Evolutionary conservation across 768 basidiomycete species (phyloP), one percentile per base, ranked within the genome.

Genomic region (Hypholoma fasciculare): DNA sequence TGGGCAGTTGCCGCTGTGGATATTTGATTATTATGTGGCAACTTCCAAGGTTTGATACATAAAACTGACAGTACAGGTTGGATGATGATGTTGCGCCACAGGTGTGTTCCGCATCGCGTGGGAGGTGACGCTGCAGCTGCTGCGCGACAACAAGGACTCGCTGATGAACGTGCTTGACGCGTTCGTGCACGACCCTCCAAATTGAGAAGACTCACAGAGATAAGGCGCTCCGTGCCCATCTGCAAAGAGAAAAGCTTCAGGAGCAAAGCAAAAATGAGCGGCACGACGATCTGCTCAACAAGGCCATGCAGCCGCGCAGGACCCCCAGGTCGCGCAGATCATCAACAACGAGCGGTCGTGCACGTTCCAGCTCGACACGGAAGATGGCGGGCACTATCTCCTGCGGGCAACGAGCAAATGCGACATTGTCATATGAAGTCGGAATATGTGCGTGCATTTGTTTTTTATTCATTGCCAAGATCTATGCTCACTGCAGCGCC

Each of bases 171-270:
- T n/a, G n/a, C n/a, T n/a, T n/a, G n/a, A n/a, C n/a, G n/a, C n/a
- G n/a, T n/a, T n/a, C n/a, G n/a, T n/a, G n/a, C n/a, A n/a, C n/a
- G n/a, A n/a, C 78, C 2, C 65, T 78, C 19, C 92, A 95, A 70
- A 80, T 88, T 56, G 93, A 95, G 68, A 95, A 94, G 77, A 85
- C 82, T 70, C 85, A 89, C 47, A 82, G 92, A 27, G 92, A 95
- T 72, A 84, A 81, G 62, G 78, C 82, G 60, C 67, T 90, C 54
- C 86, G 88, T 19, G 81, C 85, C 36, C 83, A 88, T 2, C 74
- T 93, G 11, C 82, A 84, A 65, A 87, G 85, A 66, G 92, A 93
- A 72, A 92, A 89, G 69, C 78, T 83, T 38, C 80, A 85, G 40
- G 92, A 94, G 69, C 90, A 92, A 63, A 75, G 83, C 23, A 83